These are phyloP conservation scores for Martensiomyces pterosporus DNA, from an alignment of 192 early-diverging fungal genomes.

Conservation along the genomic window DNA sequence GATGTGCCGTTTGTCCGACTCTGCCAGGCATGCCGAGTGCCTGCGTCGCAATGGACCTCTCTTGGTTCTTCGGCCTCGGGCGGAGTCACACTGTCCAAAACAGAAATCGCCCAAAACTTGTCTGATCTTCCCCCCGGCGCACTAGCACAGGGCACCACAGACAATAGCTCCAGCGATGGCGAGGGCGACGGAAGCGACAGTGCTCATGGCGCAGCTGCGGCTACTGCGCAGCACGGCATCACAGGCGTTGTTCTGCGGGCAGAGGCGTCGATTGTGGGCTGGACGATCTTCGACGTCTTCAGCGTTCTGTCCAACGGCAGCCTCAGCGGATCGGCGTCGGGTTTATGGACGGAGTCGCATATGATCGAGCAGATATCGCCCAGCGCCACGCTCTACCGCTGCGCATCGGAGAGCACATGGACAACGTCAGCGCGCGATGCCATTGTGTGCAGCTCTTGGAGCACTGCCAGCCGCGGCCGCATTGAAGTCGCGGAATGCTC, in stretches of 20 bases:
- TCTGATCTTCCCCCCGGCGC: too few relatives aligned
- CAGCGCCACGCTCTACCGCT: slow-evolving; percentile 4
- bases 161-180: too few relatives aligned
- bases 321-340: slow-evolving; percentile 3
- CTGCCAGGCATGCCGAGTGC: slow-evolving; percentile 5
- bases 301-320: slow-evolving; percentile 9
- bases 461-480: slow-evolving; percentile 20
- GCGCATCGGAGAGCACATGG: slow-evolving; percentile 20
- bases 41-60: slow-evolving; percentile 11
- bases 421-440: slow-evolving; percentile 30
- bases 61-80: slow-evolving; percentile 14
- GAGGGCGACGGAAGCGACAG: background rate
- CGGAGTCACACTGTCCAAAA: slow-evolving; percentile 11
- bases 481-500: slow-evolving; percentile 43
- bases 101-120: background rate
- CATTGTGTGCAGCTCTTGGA: slow-evolving; percentile 30
- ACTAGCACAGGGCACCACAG: too few relatives aligned
- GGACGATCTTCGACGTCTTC: slow-evolving; percentile 42
- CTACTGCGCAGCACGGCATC: background rate
- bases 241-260: slow-evolving; percentile 20
- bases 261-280: slow-evolving; percentile 27
- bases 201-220: background rate
- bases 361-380: slow-evolving; percentile 10
- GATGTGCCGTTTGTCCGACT: slow-evolving; percentile 23
- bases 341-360: slow-evolving; percentile 20